Percentiles rank a stretch among this genome's conserved stretches.
Conservation (phyloP, 495 filamentous ascomycete genomes). For the Choiromyces venosus region DNA sequence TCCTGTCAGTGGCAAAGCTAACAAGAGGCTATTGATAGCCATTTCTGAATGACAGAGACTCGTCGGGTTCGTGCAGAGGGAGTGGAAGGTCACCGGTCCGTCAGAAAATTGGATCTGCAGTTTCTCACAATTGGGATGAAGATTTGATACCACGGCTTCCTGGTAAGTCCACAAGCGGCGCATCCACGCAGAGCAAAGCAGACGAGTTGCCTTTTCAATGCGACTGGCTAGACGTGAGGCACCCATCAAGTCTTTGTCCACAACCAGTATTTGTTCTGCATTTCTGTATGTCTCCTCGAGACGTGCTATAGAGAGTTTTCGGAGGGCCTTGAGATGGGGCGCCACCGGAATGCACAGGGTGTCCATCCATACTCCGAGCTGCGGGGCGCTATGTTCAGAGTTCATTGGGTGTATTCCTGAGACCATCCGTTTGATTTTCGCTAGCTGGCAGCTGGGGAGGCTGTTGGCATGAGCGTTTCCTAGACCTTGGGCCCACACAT, state of each 20-base stretch:
- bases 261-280: conserved; percentile 39
- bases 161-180: conserved; percentile 19
- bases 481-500: conserved; percentile 21
- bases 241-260: conserved; percentile 23
- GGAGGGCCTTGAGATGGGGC: conserved; percentile 12
- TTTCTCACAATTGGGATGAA: not conserved
- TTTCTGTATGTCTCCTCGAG: conserved; percentile 38
- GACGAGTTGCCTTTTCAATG: conserved; percentile 12
- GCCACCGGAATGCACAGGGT: conserved; percentile 43
- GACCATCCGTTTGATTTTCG: conserved; percentile 4
- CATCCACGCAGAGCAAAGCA: conserved; percentile 15
- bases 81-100: conserved; percentile 17
- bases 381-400: not conserved
- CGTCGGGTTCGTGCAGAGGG: not conserved
- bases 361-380: conserved; percentile 43
- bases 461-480: conserved; percentile 15
- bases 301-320: conserved; percentile 30
- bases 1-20: not conserved
- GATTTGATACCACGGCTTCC: conserved; percentile 20
- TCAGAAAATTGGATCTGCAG: conserved; percentile 20
- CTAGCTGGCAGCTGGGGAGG: conserved; percentile 19
- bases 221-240: conserved; percentile 7
- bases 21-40: conserved; percentile 3
- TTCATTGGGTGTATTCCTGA: not conserved
- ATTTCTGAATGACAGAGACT: conserved; percentile 4